Evolutionary conservation across 306 rosid species (phyloP).

Genomic region (Castanea sativa): DNA sequence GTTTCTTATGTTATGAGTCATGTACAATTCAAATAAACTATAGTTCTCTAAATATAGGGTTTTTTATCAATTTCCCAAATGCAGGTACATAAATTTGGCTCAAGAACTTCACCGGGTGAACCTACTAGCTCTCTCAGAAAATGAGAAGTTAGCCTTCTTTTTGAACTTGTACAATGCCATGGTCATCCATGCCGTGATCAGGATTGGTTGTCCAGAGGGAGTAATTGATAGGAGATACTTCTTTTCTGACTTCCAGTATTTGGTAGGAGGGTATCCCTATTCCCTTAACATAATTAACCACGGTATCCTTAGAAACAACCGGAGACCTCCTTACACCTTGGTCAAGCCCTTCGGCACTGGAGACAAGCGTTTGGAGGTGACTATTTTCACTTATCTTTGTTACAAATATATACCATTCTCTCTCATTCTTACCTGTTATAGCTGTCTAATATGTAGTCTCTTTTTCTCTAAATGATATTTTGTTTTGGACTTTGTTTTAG

Average conservation of each 20-base stretch:
- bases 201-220: conserved; percentile 69
- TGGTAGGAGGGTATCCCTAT: conserved; percentile 80
- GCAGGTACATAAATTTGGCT: conserved; percentile 73
- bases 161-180: conserved; percentile 91
- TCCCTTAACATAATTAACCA: conserved; percentile 59
- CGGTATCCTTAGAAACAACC: conserved; percentile 84
- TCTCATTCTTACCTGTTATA: not conserved
- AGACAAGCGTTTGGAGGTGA: conserved; percentile 78
- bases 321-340: conserved; percentile 75
- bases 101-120: conserved; percentile 77
- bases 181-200: conserved; percentile 81
- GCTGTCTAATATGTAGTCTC: not conserved
- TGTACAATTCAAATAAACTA: not conserved
- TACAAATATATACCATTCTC: not conserved
- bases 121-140: conserved; percentile 55
- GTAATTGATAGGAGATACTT: conserved; percentile 77
- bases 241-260: conserved; percentile 67
- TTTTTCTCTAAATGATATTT: not conserved
- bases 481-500: not conserved
- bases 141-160: conserved; percentile 81
- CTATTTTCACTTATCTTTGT: not conserved
- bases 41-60: not conserved
- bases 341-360: conserved; percentile 63
- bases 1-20: not conserved
- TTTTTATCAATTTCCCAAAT: not conserved